These are phyloP conservation scores for Penstemon newberryi DNA, from an alignment of 257 asterid genomes.

Conservation along the genomic window DNA sequence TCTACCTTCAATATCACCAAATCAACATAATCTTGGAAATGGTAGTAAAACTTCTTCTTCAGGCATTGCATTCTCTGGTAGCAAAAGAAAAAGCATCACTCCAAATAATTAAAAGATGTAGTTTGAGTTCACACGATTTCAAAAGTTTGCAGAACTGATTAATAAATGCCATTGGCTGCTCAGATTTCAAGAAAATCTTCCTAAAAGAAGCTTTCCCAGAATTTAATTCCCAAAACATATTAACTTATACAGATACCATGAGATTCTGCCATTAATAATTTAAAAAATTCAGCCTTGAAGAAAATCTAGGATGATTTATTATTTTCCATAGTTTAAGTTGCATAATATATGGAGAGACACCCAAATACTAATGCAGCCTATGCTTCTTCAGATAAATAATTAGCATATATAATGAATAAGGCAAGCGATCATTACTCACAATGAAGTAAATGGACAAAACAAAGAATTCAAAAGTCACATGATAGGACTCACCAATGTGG, in stretches of 20 bases:
- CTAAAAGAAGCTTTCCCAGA: neutral
- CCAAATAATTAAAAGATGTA: constrained; percentile 7
- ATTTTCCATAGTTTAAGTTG: neutral
- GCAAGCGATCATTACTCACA: neutral
- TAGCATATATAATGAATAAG: neutral
- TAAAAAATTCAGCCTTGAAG: neutral
- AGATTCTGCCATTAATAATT: neutral
- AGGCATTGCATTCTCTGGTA: constrained; percentile 92
- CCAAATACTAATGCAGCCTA: neutral
- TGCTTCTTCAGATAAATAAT: neutral
- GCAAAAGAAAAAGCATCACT: constrained; percentile 23
- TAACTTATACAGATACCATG: neutral
- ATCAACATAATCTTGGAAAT: constrained; percentile 94
- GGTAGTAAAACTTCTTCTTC: constrained; percentile 95
- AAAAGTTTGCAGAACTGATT: constrained; percentile 18
- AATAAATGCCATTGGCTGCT: constrained; percentile 12
- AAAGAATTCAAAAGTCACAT: constrained; percentile 14
- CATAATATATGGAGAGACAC: neutral
- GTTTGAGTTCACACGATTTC: neutral
- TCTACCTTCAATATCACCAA: constrained; percentile 94
- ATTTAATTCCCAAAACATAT: neutral
- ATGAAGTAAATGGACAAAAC: constrained; percentile 9
- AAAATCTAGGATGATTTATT: neutral
- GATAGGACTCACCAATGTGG: constrained; percentile 54
- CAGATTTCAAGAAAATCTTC: neutral